Base-by-base conservation (phyloP, 805 yeast genomes). In the Hanseniaspora opuntiae region DNA sequence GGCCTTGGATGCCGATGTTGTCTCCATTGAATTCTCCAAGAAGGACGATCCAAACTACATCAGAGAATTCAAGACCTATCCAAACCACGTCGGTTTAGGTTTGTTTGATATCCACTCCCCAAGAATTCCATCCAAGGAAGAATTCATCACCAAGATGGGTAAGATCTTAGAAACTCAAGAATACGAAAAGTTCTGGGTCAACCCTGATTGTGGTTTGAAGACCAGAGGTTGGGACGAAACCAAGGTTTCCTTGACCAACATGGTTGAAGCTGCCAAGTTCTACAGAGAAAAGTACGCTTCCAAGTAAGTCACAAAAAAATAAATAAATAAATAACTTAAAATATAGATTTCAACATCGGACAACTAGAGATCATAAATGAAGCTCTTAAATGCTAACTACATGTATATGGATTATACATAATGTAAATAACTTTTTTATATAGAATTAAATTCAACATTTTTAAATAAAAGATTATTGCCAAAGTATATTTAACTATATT, bases 151-250 rank as follows among this genome's bases (percentile, higher is more conserved):
- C 70, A 88, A 96, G 77, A 86, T 93, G 68, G 81, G 81, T 69
- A 93, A 87, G 72, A 89, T 93, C 77, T 77, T 93, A 74, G 87
- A 88, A 78, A 93, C 86, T 58, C 90, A 90, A 80, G 97, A 97
- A 71, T 94, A 93, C 70, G 86, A 86, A 73, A 90, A 89, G 75
- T 86, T 93, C 82, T 93, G 98, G 98, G 95, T 93, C 71, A 93
- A 93, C 94, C 98, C 98, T 69, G 98, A 93, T 79, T 93, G 98
- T 82, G 98, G 98, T 82, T 82, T 93, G 74, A 93, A 93, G 86
- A 93, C 98, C 73, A 89, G 98, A 84, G 96, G 95, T 65, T 93
- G 98, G 98, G 87, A 85, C 65, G 98, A 93, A 81, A 86, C 90
- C 66, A 87, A 76, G 71, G 88, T 82, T 69, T 87, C 95, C 67